Base-by-base conservation (phyloP, 2,329 filamentous ascomycete genomes). In the Lachnellula cervina region DNA sequence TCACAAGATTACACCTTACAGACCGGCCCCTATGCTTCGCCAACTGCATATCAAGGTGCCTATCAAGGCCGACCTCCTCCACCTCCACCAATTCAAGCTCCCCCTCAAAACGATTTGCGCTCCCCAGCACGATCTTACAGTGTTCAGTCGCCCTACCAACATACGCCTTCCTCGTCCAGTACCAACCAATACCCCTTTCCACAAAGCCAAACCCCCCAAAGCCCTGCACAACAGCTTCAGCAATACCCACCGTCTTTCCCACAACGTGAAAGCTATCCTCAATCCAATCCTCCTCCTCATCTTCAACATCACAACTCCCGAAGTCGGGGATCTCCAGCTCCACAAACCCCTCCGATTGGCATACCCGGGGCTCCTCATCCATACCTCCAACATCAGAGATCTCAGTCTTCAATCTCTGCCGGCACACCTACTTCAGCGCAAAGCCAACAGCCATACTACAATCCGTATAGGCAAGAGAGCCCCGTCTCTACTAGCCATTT, bases 371-470 rank as follows among this genome's bases (percentile, higher is more conserved):
- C 66, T 59, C 40, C 68, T 28, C 62, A 69, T 62, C 62, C 68
- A 55, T 69, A 66, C 56, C 64, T 74, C 45, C 67, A 72, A 47
- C 74, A 75, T 54, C 73, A 74, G 60, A 69, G 81, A 63, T 82
- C 82, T 43, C 79, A 79, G 54, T 86, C 82, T 21, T 73, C 77
- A 5, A 80, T 84, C 54, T 84, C 82, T 13, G 79, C 77, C 25
- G 73, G 80, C 11, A 86, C 83, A 37, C 82, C 82, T n/a, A 83
- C 80, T 6, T 84, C 82, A 40, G 78, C 81, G 16, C 81, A 84
- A 47, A 80, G 78, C 64, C 81, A 84, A 68, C 78, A 78, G 46
- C 76, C 76, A 8, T 81, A 78, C 62, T 77, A 77, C 13, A 69
- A 72, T 53, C 74, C 78, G 28, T 81, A 78, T 60, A 69, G 67